A percentile compares a stretch with the other conserved stretches of the same genome.
phyloP scores from a whole-genome alignment of 345 rosid species.

The Passiflora organensis region DNA sequence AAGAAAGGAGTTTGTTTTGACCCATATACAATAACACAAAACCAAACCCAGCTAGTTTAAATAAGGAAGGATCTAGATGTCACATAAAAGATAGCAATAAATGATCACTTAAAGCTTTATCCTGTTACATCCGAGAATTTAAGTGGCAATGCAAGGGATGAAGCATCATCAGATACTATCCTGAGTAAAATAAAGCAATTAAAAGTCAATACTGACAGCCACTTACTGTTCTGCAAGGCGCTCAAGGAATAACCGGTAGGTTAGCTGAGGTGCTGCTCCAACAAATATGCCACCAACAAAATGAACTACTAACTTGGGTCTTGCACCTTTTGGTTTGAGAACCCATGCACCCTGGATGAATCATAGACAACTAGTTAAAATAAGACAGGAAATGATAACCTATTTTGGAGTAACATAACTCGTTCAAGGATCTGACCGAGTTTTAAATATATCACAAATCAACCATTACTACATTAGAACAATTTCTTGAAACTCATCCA shows the following conservation, averaged over 20 bases:
- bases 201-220: background rate
- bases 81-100: too few relatives aligned
- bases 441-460: background rate
- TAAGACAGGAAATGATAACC: background rate
- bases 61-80: too few relatives aligned
- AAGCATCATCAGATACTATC: too few relatives aligned
- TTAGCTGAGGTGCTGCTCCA: constrained; percentile 98
- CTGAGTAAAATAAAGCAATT: background rate
- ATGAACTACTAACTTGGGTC: constrained; percentile 75
- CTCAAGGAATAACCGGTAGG: constrained; percentile 92
- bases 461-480: background rate
- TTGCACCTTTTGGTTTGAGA: constrained; percentile 61
- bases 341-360: constrained; percentile 88
- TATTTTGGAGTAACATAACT: background rate
- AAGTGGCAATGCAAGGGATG: too few relatives aligned
- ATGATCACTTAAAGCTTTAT: too few relatives aligned
- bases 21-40: too few relatives aligned
- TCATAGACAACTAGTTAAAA: constrained; percentile 1
- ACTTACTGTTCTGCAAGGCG: constrained; percentile 84
- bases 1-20: too few relatives aligned
- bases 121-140: too few relatives aligned
- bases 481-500: background rate
- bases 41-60: too few relatives aligned
- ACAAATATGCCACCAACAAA: constrained; percentile 95
- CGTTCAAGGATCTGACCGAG: background rate